These are phyloP conservation scores for Fusarium lateritium DNA, from an alignment of 2,329 filamentous ascomycete species.

Conservation along the genomic window DNA sequence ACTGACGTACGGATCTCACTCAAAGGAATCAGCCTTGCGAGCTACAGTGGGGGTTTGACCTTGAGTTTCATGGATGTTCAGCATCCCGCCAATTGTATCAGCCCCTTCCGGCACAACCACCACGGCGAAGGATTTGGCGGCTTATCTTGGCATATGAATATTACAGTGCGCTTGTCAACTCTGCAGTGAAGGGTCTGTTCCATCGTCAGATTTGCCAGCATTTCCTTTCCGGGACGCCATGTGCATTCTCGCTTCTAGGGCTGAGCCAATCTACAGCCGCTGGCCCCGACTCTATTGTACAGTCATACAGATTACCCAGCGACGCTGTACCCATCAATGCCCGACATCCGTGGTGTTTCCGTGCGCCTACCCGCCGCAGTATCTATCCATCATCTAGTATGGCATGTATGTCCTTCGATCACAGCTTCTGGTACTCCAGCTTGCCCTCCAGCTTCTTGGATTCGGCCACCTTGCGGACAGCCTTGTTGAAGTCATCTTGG, in stretches of 20 bases:
- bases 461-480: constrained; percentile 96
- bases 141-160: constrained; percentile 27
- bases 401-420: constrained; percentile 50
- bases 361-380: constrained; percentile 27
- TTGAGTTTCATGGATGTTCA: background rate
- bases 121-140: constrained; percentile 4
- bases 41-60: background rate
- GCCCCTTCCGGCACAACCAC: background rate
- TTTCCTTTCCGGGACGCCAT: constrained; percentile 44
- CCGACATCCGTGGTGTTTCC: constrained; percentile 24
- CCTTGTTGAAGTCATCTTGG: constrained; percentile 99
- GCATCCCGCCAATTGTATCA: constrained; percentile 9
- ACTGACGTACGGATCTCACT: constrained; percentile 20
- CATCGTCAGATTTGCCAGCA: constrained; percentile 9
- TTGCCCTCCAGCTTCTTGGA: constrained; percentile 99
- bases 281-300: constrained; percentile 49
- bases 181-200: constrained; percentile 3
- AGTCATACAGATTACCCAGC: constrained; percentile 48
- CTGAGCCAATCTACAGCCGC: constrained; percentile 41
- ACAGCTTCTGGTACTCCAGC: constrained; percentile 97
- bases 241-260: constrained; percentile 47
- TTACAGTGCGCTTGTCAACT: constrained; percentile 13
- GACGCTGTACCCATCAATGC: constrained; percentile 35
- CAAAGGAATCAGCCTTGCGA: constrained; percentile 26
- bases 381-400: constrained; percentile 29